Percentiles rank a stretch among this genome's conserved stretches.
phyloP scores from a whole-genome alignment of 176 grass and related monocot species.

The Chrysopogon serrulatus region DNA sequence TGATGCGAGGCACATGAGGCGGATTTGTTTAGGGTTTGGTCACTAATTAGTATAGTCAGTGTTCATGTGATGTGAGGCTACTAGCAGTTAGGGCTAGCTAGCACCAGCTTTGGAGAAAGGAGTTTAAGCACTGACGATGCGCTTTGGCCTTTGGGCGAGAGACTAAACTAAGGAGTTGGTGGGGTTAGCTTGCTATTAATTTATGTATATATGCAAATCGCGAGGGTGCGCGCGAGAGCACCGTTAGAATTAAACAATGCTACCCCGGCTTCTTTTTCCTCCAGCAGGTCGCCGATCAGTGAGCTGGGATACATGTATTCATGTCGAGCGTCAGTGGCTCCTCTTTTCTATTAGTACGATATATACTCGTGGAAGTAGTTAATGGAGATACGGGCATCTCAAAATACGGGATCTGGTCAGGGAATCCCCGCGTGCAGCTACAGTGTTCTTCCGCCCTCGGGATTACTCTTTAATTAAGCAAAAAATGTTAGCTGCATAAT shows the following conservation, averaged over 20 bases:
- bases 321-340: not conserved
- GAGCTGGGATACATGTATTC: conserved; percentile 8
- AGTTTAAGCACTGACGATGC: not conserved
- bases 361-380: not conserved
- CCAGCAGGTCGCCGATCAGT: not conserved
- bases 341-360: not conserved
- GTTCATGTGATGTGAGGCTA: conserved; percentile 23
- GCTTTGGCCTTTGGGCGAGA: not conserved
- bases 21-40: not conserved
- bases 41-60: not conserved
- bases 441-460: not conserved
- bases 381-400: not conserved
- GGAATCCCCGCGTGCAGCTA: not conserved
- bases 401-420: not conserved
- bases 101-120: not conserved
- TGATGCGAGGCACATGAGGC: conserved; percentile 9
- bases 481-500: not conserved
- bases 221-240: not conserved
- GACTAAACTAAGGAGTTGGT: not conserved
- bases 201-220: not conserved
- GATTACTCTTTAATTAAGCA: not conserved
- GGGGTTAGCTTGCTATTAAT: not conserved
- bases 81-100: not conserved
- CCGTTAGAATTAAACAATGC: no score
- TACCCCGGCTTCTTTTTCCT: not conserved